Base-by-base conservation (phyloP, 2,329 filamentous ascomycete species). In the Aureobasidium melanogenum region DNA sequence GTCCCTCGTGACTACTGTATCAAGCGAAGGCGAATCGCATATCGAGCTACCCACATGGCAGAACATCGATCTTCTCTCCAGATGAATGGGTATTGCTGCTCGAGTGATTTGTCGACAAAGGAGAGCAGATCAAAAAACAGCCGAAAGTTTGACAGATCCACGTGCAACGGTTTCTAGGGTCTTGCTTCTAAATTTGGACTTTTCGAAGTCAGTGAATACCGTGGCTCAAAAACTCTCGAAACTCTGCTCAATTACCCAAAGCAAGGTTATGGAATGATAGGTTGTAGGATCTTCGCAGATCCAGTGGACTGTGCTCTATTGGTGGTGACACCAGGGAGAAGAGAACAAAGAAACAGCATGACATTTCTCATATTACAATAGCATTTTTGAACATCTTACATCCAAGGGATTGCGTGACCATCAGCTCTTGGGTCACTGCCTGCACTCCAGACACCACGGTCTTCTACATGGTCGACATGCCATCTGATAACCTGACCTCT, bases 381-480 rank as follows among this genome's bases (percentile, higher is more conserved):
- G 22, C 8, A 36, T 26, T 24, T 51, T 32, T 38, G 3, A 30
- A 32, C 26, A 24, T 1, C 9, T 43, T 34, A 60, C 56, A 60
- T 60, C 57, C 39, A 64, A 30, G 84, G 84, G 64, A 85, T 75
- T n/a, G 85, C 84, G 67, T 80, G 80, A 9, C 94, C 93, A 74
- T 99, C 93, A 0, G 89, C 93, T 63, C 94, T 83, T 68, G 84
- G 81, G 77, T 99, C 93, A 72, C 92, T 97, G 0, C 91, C 93
- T 0, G 86, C 93, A 60, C 89, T 95, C 84, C 89, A 97, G 1
- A 97, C 81, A 7, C 84, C 79, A 32, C 82, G 79, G 3, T 84
- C 84, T 46, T 94, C 89, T 6, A 71, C 63, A 41, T 48, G 47
- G 66, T 97, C 91, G 28, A 87, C 77, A 71, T 88, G 86, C 71